Base-by-base conservation (phyloP, 1,284 basidiomycete genomes). In the Rhodotorula glutinis region DNA sequence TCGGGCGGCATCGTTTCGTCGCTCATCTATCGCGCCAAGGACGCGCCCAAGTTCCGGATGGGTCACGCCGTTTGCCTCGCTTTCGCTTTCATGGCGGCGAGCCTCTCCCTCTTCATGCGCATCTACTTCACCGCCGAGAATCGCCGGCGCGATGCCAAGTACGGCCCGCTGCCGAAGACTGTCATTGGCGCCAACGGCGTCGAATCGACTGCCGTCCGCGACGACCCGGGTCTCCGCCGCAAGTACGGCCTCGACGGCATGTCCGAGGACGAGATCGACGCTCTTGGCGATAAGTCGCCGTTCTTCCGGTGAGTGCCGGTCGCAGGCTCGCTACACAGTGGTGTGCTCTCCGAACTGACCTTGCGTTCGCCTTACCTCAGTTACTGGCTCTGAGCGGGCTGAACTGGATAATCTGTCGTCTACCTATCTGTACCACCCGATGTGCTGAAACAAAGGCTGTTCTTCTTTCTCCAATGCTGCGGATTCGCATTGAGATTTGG, bases 1-100 rank as follows among this genome's bases (percentile, higher is more conserved):
- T 73, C 75, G 3, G 81, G 81, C 10, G 81, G 81, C 46, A 81
- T 83, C 76, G 77, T 81, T 66, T 75, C 78, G 0, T 79, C 79
- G 21, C 75, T 80, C 52, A 79, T 64, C 51, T 62, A 54, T 44
- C 57, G 53, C n/a, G 52, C 49, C 17, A 49, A 68, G 25, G 71
- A 71, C 53, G 46, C 41, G 41, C 69, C 77, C 10, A 71, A 74
- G n/a, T 81, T 72, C 75, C 56, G 70, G 29, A 70, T 75, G 23
- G 80, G 79, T 14, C 80, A 81, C 73, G 79, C 73, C 7, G 73
- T 76, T 23, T 78, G 79, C 0, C 75, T 80, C 49, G 80, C 71
- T 4, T 81, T 81, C 66, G 73, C 75, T 11, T 70, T 44, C 9
- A 71, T 76, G 68, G 65, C 70, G n/a, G 66, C 78, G 55, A 68